Evolutionary conservation across 139 green algal genomes (phyloP), one percentile per base, ranked within the genome.

Genomic region (Micractinium conductrix): DNA sequence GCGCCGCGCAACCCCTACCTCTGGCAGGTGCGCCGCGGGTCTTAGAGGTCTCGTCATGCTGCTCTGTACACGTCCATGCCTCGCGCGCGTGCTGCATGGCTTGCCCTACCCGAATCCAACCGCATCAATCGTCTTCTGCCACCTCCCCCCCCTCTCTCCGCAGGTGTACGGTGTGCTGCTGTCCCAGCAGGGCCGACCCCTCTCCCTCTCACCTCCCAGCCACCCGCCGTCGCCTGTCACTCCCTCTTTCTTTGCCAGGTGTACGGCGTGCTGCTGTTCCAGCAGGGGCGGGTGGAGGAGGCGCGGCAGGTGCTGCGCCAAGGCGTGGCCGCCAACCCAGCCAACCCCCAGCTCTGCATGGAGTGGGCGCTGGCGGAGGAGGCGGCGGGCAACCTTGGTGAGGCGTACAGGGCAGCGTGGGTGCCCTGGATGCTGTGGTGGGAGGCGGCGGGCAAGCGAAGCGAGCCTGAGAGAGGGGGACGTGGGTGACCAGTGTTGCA

Each of bases 281-380:
- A 80, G 69, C 55, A 84, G 74, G 70, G 84, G 0, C 62, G 79
- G n/a, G 3, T 73, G 35, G 40, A 69, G 63, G 74, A 84, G 72
- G 83, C 85, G 42, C 73, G 92, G 7, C 58, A 80, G 8, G 65
- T 94, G 71, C 91, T 94, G 67, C n/a, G 72, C 1, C 78, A 86
- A 22, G 93, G 86, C 10, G 91, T 88, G 0, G 42, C 40, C 17
- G 22, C 62, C n/a, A 94, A 92, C 85, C 93, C 92, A 69, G 88
- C 75, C 50, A 91, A 86, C 82, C 88, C 89, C 28, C 91, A 92
- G 43, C 78, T 96, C 76, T 87, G 89, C 83, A 89, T 96, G 93
- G 93, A 96, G 78, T 96, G 93, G 93, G 92, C 93, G 6, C 65
- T 96, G 48, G 62, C 93, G 65, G 92, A 96, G 85, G 80, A 79